A percentile compares a stretch with the other conserved stretches of the same genome.
Evolutionary conservation across 768 basidiomycete genomes (phyloP).

Genomic region (Kwoniella botswanensis): DNA sequence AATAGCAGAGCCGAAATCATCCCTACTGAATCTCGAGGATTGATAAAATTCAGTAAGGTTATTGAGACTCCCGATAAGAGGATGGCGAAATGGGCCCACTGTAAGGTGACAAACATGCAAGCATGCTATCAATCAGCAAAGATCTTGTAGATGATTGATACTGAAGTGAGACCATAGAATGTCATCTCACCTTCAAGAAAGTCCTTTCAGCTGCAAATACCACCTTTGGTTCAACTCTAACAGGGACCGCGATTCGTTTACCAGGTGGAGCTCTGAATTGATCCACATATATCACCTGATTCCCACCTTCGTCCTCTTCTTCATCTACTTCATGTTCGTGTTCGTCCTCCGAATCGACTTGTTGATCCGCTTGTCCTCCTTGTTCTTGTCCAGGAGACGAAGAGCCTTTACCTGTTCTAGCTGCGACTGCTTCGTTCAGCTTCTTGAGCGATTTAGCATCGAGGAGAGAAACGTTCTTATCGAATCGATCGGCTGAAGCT

Average conservation of each 20-base stretch:
- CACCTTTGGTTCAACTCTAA: slow-evolving; percentile 92
- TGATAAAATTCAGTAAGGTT: slow-evolving; percentile 61
- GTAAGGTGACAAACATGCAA: not conserved
- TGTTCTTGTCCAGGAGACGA: slow-evolving; percentile 15
- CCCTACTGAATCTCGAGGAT: slow-evolving; percentile 64
- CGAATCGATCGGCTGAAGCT: slow-evolving; percentile 79
- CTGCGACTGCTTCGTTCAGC: slow-evolving; percentile 51
- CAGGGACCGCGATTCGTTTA: slow-evolving; percentile 88
- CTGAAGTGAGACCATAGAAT: not conserved
- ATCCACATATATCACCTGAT: slow-evolving; percentile 60
- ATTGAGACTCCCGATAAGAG: slow-evolving; percentile 62
- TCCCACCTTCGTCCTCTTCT: slow-evolving; percentile 62
- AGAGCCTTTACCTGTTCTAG: slow-evolving; percentile 16
- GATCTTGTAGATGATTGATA: not conserved
- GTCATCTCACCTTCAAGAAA: slow-evolving; percentile 71
- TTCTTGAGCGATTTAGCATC: slow-evolving; percentile 67
- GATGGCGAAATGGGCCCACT: slow-evolving; percentile 67
- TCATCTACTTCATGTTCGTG: slow-evolving; percentile 46
- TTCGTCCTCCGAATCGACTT: slow-evolving; percentile 34
- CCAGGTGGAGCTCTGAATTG: slow-evolving; percentile 80
- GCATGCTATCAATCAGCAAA: too few species aligned
- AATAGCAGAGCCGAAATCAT: slow-evolving; percentile 87
- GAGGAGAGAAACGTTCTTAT: slow-evolving; percentile 68
- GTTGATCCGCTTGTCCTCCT: not conserved
- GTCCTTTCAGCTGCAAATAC: slow-evolving; percentile 96